phyloP scores from a whole-genome alignment of 805 yeast genomes.

The Candida nitratophila region DNA sequence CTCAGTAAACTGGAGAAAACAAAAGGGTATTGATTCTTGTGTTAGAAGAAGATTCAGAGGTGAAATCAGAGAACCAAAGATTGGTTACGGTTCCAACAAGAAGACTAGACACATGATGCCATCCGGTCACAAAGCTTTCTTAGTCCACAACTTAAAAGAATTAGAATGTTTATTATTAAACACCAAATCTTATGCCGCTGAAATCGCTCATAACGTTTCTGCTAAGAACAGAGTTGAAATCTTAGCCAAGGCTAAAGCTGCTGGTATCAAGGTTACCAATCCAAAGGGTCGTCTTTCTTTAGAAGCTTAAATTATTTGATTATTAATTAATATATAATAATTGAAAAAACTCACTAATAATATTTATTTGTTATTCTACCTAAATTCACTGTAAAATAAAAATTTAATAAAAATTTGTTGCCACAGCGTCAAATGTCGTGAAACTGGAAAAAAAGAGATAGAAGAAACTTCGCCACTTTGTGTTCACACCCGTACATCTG shows the following conservation, averaged over 20 bases:
- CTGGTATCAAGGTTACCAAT: slow-evolving; percentile 98
- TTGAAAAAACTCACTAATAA: not conserved
- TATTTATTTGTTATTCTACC: no score
- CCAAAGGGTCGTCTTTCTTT: slow-evolving; percentile 97
- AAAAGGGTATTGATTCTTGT: slow-evolving; percentile 99
- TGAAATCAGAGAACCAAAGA: slow-evolving; percentile 97
- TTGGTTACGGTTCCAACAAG: slow-evolving; percentile 99
- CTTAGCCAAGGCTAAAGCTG: slow-evolving; percentile 94
- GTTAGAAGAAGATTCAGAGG: slow-evolving; percentile 99
- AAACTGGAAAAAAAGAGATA: no score
- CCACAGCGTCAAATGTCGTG: no score
- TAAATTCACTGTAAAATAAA: no score
- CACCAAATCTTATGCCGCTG: slow-evolving; percentile 99
- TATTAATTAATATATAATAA: not conserved
- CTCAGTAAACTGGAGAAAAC: slow-evolving; percentile 99
- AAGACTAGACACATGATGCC: slow-evolving; percentile 94
- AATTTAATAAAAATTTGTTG: no score
- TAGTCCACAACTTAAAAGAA: slow-evolving; percentile 88
- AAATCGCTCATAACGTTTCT: slow-evolving; percentile 97
- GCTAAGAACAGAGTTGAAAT: slow-evolving; percentile 97
- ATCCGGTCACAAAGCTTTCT: slow-evolving; percentile 96
- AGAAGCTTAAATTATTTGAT: slow-evolving; percentile 67
- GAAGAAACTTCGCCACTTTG: no score
- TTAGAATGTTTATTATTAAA: slow-evolving; percentile 93
- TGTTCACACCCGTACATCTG: no score